Conservation (phyloP, 805 yeast species). For the Candida golubevii region DNA sequence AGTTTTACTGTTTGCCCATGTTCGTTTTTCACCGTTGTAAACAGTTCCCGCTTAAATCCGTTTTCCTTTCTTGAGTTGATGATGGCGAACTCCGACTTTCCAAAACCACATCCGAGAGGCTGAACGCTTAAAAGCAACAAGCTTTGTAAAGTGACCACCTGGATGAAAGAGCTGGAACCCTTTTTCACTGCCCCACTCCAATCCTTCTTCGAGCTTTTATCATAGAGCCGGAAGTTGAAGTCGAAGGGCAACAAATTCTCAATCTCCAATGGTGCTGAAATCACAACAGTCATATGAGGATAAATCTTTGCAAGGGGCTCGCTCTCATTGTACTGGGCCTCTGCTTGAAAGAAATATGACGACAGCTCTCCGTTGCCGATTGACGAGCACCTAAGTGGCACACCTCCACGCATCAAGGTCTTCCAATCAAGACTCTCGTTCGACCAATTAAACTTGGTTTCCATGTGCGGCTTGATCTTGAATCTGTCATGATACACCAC, state of each 20-base stretch:
- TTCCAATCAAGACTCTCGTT: constrained; percentile 61
- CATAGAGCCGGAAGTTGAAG: constrained; percentile 68
- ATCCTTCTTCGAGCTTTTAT: constrained; percentile 63
- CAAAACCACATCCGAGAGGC: constrained; percentile 59
- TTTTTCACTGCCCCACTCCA: constrained; percentile 59
- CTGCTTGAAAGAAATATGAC: constrained; percentile 66
- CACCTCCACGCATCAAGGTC: constrained; percentile 44
- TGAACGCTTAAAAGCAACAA: constrained; percentile 66
- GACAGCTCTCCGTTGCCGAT: constrained; percentile 34
- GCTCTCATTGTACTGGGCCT: constrained; percentile 56
- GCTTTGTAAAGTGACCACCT: constrained; percentile 71
- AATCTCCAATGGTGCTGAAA: constrained; percentile 83
- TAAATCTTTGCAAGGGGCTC: constrained; percentile 72
- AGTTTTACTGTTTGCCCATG: constrained; percentile 68
- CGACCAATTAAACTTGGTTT: constrained; percentile 66
- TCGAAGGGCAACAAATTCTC: constrained; percentile 85
- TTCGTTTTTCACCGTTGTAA: constrained; percentile 47
- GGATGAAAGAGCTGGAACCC: constrained; percentile 70
- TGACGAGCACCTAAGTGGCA: constrained; percentile 59
- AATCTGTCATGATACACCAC: constrained; percentile 56
- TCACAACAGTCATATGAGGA: constrained; percentile 74
- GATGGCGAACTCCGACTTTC: constrained; percentile 68
- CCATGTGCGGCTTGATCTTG: constrained; percentile 57
- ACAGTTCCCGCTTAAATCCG: constrained; percentile 53
- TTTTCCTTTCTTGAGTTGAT: constrained; percentile 55